Evolutionary conservation across 2,329 filamentous ascomycete genomes (phyloP), one percentile per base, ranked within the genome.

Genomic region (Chaetomiaceae sp.): DNA sequence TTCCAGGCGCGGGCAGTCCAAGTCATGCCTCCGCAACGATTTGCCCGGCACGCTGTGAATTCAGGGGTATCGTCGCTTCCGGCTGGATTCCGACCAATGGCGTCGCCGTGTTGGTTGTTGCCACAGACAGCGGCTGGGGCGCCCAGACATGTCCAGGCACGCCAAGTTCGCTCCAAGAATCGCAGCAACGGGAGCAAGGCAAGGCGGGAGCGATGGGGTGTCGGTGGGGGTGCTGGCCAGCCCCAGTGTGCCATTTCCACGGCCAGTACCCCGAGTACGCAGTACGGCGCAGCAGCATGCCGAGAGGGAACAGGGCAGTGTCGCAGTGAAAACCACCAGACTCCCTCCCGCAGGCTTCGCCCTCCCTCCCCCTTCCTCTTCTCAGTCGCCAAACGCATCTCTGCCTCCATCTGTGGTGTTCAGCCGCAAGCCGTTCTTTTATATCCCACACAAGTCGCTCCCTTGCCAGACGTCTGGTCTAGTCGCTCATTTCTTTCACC

Each of bases 371-470:
- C 43, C 18, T 49, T 46, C 42, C 32, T 47, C 43, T 37, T 37
- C 22, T 33, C 38, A 38, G 6, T 6, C 22, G 9, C 22, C 5
- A 24, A 48, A 47, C 48, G 39, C 30, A 38, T 46, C 26, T 49
- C 27, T 46, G 39, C 42, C 29, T 42, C 20, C 27, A 29, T 41
- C 51, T 24, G 46, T 52, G 48, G 49, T 48, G 29, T 51, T 49
- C 56, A 51, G 51, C 56, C 56, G 51, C 52, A 50, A 41, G 35
- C 14, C 46, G 35, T 44, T 48, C 40, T 35, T 42, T 42, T 47
- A 5, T 24, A 24, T 24, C 22, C 22, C 22, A 6, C 22, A 24
- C 20, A 33, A 24, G 45, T 46, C 54, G 38, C 38, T 58, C 52
- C 40, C 49, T 56, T 32, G 36, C 22, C n/a, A 10, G 35, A 18